These are phyloP conservation scores for Fusarium setosum DNA, from an alignment of 2,329 filamentous ascomycete species.

Conservation along the genomic window DNA sequence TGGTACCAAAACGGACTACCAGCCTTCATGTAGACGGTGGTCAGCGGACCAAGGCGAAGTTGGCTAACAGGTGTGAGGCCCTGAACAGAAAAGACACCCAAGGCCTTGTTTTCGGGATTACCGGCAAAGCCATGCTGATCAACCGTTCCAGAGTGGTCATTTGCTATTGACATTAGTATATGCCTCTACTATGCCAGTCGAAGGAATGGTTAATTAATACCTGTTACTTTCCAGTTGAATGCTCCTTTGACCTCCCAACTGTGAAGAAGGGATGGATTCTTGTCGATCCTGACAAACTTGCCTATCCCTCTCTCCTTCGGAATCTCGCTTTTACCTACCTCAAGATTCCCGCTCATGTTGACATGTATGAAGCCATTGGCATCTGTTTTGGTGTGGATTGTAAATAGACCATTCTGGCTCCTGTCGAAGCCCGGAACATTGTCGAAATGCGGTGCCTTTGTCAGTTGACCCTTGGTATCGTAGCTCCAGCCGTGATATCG, in stretches of 20 bases:
- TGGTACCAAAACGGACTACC: conserved; percentile 23
- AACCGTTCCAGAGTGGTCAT: too few species aligned
- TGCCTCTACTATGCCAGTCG: background rate
- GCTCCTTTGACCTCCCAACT: background rate
- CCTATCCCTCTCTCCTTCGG: background rate
- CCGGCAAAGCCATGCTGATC: too few species aligned
- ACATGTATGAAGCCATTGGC: background rate
- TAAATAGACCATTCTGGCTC: background rate
- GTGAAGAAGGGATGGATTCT: background rate
- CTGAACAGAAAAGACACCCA: background rate
- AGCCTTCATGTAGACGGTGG: background rate
- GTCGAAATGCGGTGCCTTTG: conserved; percentile 53
- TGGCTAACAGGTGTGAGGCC: too few species aligned
- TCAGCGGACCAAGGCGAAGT: background rate
- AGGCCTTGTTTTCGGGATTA: too few species aligned
- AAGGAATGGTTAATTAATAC: background rate
- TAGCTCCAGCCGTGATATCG: conserved; percentile 61
- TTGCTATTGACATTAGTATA: background rate
- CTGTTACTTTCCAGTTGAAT: background rate
- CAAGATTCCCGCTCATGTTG: background rate
- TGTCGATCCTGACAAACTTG: background rate
- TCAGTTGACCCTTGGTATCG: conserved; percentile 53
- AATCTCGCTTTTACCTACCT: background rate
- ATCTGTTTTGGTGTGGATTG: background rate
- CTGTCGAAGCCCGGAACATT: background rate